Evolutionary conservation across 1,284 basidiomycete genomes (phyloP).

Genomic region (Ustilago trichophora): DNA sequence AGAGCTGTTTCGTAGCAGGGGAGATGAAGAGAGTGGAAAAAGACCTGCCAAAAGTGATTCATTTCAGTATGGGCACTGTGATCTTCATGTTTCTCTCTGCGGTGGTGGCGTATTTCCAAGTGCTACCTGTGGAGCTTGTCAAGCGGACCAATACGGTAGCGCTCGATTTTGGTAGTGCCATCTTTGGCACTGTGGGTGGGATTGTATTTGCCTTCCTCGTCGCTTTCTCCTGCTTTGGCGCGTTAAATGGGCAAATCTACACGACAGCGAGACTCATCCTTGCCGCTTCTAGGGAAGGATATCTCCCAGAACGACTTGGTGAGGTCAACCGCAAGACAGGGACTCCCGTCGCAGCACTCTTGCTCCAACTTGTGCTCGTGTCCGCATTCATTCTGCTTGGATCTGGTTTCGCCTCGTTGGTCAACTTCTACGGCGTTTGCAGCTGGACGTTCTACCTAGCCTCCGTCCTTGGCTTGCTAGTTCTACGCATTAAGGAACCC

Average conservation of each 20-base stretch:
- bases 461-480: constrained; percentile 79
- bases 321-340: constrained; percentile 26
- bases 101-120: constrained; percentile 90
- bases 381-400: constrained; percentile 60
- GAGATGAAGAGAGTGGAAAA: constrained; percentile 87
- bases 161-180: constrained; percentile 82
- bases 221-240: constrained; percentile 78
- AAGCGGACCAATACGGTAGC: constrained; percentile 82
- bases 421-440: constrained; percentile 70
- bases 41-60: constrained; percentile 88
- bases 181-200: constrained; percentile 86
- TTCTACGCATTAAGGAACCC: constrained; percentile 89
- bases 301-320: constrained; percentile 70
- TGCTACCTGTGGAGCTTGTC: constrained; percentile 77
- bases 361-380: constrained; percentile 70
- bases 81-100: constrained; percentile 81
- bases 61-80: constrained; percentile 83
- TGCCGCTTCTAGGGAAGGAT: constrained; percentile 86
- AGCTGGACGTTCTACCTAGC: constrained; percentile 61
- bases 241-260: constrained; percentile 56
- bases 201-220: constrained; percentile 87
- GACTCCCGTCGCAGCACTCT: constrained; percentile 51
- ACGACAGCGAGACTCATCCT: constrained; percentile 79
- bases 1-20: constrained; percentile 81
- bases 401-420: constrained; percentile 68